Evolutionary conservation across 495 filamentous ascomycete species (phyloP).

Genomic region (Acidiella bohemica): DNA sequence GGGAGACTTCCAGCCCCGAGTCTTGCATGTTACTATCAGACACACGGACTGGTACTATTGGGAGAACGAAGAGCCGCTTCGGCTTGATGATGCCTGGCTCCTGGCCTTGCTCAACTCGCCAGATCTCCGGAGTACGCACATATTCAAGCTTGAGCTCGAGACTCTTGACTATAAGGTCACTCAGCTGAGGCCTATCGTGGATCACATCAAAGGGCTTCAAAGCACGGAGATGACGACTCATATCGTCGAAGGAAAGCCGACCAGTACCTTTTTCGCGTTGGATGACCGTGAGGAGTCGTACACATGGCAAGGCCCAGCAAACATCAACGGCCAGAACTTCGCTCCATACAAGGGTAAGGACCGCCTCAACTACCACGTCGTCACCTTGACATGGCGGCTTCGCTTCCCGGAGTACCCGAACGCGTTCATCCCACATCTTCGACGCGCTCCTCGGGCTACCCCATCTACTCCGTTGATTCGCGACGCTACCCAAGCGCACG

Average conservation of each 20-base stretch:
- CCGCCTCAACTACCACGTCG: constrained; percentile 12
- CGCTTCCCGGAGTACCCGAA: constrained; percentile 9
- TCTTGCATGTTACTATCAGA: constrained; percentile 24
- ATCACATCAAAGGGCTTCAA: constrained; percentile 22
- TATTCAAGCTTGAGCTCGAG: constrained; percentile 20
- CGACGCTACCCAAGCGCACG: neutral
- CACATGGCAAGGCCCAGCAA: constrained; percentile 11
- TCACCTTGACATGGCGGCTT: constrained; percentile 12
- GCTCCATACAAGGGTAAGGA: constrained; percentile 1
- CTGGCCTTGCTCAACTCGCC: constrained; percentile 7
- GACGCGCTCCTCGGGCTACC: constrained; percentile 1
- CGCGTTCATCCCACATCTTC: constrained; percentile 7
- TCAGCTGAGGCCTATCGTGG: constrained; percentile 16
- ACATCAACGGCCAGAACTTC: constrained; percentile 1
- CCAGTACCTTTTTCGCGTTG: constrained; percentile 8
- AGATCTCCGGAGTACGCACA: constrained; percentile 6
- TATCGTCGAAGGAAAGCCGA: constrained; percentile 4
- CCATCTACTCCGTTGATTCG: neutral
- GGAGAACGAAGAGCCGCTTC: constrained; percentile 20
- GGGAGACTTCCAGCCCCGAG: constrained; percentile 13
- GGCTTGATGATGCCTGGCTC: constrained; percentile 17
- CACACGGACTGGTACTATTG: constrained; percentile 29
- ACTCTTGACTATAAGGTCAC: constrained; percentile 14
- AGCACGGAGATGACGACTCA: constrained; percentile 22
- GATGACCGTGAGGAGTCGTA: neutral